Conservation (phyloP, 2,329 filamentous ascomycete genomes). For the Trichoderma arundinaceum region DNA sequence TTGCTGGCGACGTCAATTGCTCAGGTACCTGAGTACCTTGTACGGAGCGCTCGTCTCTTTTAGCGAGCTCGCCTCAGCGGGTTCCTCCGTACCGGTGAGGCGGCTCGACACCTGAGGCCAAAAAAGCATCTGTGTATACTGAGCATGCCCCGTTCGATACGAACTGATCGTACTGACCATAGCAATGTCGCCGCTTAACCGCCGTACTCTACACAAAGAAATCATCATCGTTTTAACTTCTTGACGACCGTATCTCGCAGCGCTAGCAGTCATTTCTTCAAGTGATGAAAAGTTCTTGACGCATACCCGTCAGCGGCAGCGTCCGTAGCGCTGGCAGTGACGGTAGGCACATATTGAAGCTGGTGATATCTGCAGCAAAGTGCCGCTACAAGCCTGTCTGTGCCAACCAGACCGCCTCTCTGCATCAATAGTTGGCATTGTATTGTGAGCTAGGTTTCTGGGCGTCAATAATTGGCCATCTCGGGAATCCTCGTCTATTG, state of each 20-base stretch:
- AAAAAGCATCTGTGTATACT: neutral
- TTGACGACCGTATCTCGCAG: neutral
- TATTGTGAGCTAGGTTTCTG: neutral
- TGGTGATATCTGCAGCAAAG: conserved; percentile 6
- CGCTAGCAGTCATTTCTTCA: neutral
- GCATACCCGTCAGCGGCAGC: neutral
- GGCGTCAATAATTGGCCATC: neutral
- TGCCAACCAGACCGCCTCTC: neutral
- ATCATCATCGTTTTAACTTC: neutral
- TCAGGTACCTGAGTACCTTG: conserved; percentile 14
- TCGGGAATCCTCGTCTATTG: conserved; percentile 3
- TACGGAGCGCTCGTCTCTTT: neutral
- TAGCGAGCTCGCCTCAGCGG: neutral
- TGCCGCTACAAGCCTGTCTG: neutral
- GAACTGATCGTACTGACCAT: neutral
- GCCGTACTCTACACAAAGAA: neutral
- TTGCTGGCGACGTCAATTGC: conserved; percentile 23
- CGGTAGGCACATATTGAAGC: conserved; percentile 1
- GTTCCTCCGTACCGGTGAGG: neutral
- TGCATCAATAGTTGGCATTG: neutral
- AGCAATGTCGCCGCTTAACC: neutral
- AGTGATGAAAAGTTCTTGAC: conserved; percentile 5
- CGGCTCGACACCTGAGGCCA: conserved; percentile 18
- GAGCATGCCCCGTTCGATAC: neutral
- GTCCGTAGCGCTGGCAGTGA: conserved; percentile 1